Base-by-base conservation (phyloP, 2,329 filamentous ascomycete genomes). In the Mariannaea sp. region DNA sequence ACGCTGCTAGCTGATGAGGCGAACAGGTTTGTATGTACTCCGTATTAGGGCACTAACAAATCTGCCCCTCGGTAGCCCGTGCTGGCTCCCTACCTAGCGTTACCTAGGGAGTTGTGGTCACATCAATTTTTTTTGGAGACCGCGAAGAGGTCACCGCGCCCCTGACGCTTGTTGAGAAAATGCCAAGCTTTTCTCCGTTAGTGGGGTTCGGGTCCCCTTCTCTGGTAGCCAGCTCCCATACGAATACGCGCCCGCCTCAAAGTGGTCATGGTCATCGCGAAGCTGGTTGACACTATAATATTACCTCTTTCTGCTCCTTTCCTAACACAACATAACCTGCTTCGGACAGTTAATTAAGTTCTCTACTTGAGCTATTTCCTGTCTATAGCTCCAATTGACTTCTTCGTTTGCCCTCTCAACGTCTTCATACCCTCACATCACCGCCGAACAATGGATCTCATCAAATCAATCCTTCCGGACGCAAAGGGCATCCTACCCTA, bases 401-500 rank as follows among this genome's bases (percentile, higher is more conserved):
- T 19, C 41, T 39, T 3, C n/a, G 13, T 12, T 5, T 5, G 16
- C 8, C 4, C 5, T 5, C 4, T 17, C 30, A 30, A 10, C 29
- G 29, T 16, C 29, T 5, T 9, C 17, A 13, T 2, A 20, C 48
- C 24, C 20, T 6, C 24, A 13, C 16, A 19, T 4, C 30, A 22
- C 29, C 32, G 29, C 29, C 13, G 5, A 32, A 41, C 42, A 47
- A 81, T 84, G 79, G 78, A 80, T 29, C 56, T 70, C 2, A 33
- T 83, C 49, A 68, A 73, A 52, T 65, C 71, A 17, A 71, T 77
- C 40, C 76, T 81, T 20, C 80, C 81, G 3, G 67, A 70, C 2
- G 74, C 76, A 41, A 76, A 83, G 65, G 82, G 82, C 55, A 73
- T 80, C 55, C 64, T 85, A 52, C 82, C 82, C 19, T 83, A 82